Evolutionary conservation across 768 basidiomycete species (phyloP), one percentile per base, ranked within the genome.

Genomic region (Cantharellus cinnabarinus): DNA sequence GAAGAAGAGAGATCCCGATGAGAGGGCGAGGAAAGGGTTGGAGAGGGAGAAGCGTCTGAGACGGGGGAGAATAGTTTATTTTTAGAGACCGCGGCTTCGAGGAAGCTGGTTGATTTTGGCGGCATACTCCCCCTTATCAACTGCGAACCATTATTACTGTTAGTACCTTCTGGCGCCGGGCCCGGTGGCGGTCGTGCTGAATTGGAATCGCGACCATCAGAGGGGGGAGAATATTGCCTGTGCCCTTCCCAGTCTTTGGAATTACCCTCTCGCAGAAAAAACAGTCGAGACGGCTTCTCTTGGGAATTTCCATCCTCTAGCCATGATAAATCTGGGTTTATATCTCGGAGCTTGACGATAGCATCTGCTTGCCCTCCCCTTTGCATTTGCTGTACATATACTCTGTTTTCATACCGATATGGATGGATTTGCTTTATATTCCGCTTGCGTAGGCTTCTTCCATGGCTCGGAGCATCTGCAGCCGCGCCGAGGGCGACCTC

Each of bases 341-440:
- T 29, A 29, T 29, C 20, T 29, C 20, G 20, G 20, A 29, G 44
- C 44, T 48, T 48, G 10, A 48, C 44, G 50, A 86, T 78, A 1
- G 85, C 85, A 29, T 86, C 85, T 35, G 58, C 58, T 38, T 59
- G 44, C 37, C 60, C 60, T 4, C 54, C 60, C 44, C 10, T 48
- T 29, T 48, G 10, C 20, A 61, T 38, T 2, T 39, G 41, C 3
- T 56, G 57, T 51, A 41, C 53, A 50, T 61, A 61, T 14, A 50
- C 34, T 10, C 58, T 34, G n/a, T 42, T 50, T 42, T 61, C 60
- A 10, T 41, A 40, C 2, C 57, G 58, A 63, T 81, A 87, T 1
- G 85, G 85, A 7, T 77, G 74, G 14, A 79, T 61, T 65, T 87
- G 85, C 20, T 74, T 71, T 42, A 74, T 67, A 40, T 75, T 70